Evolutionary conservation across 139 green algal species (phyloP), one percentile per base, ranked within the genome.

Genomic region (Picochlorum sp.): DNA sequence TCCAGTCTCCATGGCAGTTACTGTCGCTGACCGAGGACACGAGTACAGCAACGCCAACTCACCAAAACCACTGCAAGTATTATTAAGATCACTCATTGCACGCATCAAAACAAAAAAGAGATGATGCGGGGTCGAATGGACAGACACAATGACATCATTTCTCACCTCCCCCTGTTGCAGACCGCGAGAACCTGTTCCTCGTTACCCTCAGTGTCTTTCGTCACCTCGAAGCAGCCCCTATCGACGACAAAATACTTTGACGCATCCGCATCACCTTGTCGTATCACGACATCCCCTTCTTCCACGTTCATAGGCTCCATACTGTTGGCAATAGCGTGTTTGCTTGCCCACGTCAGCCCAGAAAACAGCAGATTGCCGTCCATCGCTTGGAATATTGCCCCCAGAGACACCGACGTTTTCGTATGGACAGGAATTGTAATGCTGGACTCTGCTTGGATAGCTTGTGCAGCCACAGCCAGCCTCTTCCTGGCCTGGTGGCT

Each of bases 31-130:
- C 2, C 90, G 77, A 0, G 90, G 87, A 4, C 84, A 75, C 33
- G 64, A 69, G 68, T 96, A 97, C 59, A 97, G 75, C 63, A 97
- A 70, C 4, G 89, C 90, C 35, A 97, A 70, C 76, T 97, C 89
- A 20, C 90, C 90, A 74, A 97, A 97, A 0, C 55, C 64, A 36
- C 75, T 86, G 61, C 65, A 26, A 25, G 7, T 6, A 47, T 4
- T n/a, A 47, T 47, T 16, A 24, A 0, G 22, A 18, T 8, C 20
- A 18, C 8, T 47, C 6, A 47, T 47, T 26, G 9, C 22, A 10
- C 16, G 13, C 6, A 7, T 5, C 10, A 64, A 28, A 14, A 18
- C 16, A 24, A 0, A 28, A 31, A 4, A n/a, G n/a, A n/a, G n/a
- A n/a, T n/a, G n/a, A n/a, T n/a, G n/a, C n/a, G n/a, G n/a, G n/a